Conservation (phyloP, 78 protist genomes). For the Dictyostelium citrinum region DNA sequence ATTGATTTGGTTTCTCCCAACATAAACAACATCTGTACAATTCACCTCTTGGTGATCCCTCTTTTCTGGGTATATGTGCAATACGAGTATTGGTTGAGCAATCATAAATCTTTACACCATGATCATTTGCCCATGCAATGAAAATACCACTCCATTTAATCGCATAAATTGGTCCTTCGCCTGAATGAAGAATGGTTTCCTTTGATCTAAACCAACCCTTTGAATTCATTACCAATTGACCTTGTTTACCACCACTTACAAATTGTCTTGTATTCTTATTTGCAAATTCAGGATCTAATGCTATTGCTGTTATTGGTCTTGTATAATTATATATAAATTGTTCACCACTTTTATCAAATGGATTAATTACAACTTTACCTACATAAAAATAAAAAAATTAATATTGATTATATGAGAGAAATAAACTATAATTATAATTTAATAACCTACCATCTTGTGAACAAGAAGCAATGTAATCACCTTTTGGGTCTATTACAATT, state of each 20-base stretch:
- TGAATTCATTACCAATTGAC: slow-evolving; percentile 80
- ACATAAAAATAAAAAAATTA: neutral
- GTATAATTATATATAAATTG: neutral
- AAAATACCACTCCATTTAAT: slow-evolving; percentile 85
- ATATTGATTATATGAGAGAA: neutral
- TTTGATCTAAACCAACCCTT: slow-evolving; percentile 86
- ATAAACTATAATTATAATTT: neutral
- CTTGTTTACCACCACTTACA: slow-evolving; percentile 91
- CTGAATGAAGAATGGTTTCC: slow-evolving; percentile 82
- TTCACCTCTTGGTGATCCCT: slow-evolving; percentile 79
- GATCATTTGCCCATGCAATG: slow-evolving; percentile 95
- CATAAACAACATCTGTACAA: slow-evolving; percentile 82
- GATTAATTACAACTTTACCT: slow-evolving; percentile 70
- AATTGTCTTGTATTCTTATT: slow-evolving; percentile 65
- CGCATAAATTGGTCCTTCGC: slow-evolving; percentile 88
- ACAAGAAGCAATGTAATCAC: slow-evolving; percentile 93
- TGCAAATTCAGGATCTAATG: slow-evolving; percentile 88
- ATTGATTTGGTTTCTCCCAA: slow-evolving; percentile 85
- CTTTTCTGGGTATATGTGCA: slow-evolving; percentile 80
- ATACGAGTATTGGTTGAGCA: slow-evolving; percentile 75
- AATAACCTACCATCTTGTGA: slow-evolving; percentile 87
- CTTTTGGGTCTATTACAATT: slow-evolving; percentile 83
- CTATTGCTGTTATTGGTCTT: slow-evolving; percentile 87
- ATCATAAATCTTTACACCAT: slow-evolving; percentile 92
- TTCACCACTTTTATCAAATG: slow-evolving; percentile 53